These are phyloP conservation scores for Phyllostachys edulis DNA, from an alignment of 176 grass and related monocot species.

Conservation along the genomic window DNA sequence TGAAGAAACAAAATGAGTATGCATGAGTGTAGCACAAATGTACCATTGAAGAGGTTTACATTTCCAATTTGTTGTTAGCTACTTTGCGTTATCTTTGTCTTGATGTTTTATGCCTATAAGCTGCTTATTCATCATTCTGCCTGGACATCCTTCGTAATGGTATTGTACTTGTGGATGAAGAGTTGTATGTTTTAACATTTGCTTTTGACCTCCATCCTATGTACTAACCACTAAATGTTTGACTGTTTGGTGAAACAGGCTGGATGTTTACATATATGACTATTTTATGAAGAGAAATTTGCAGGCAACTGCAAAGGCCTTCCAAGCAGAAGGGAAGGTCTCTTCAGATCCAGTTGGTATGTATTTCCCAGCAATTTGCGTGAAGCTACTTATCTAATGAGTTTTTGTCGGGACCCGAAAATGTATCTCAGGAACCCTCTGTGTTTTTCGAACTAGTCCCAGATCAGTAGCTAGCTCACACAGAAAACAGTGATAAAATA, in stretches of 20 bases:
- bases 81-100: not conserved
- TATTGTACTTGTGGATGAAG: conserved; percentile 13
- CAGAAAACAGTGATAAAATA: too few relatives aligned
- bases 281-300: conserved; percentile 99
- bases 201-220: not conserved
- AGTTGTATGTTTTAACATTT: not conserved
- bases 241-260: conserved; percentile 59
- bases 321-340: conserved; percentile 99
- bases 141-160: not conserved
- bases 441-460: too few relatives aligned
- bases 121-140: conserved; percentile 1
- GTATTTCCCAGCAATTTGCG: conserved; percentile 27
- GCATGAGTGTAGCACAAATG: not conserved
- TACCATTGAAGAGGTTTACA: not conserved
- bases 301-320: conserved; percentile 95
- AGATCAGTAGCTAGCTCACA: too few relatives aligned
- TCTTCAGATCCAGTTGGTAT: conserved; percentile 99
- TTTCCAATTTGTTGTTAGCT: not conserved
- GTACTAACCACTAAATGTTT: conserved; percentile 28
- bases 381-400: not conserved
- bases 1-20: conserved; percentile 18
- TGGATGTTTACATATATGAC: conserved; percentile 99
- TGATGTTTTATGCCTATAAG: not conserved
- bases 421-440: too few relatives aligned
- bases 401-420: too few relatives aligned